phyloP scores from a whole-genome alignment of 805 yeast species.

The Cyberlindnera suaveolens region DNA sequence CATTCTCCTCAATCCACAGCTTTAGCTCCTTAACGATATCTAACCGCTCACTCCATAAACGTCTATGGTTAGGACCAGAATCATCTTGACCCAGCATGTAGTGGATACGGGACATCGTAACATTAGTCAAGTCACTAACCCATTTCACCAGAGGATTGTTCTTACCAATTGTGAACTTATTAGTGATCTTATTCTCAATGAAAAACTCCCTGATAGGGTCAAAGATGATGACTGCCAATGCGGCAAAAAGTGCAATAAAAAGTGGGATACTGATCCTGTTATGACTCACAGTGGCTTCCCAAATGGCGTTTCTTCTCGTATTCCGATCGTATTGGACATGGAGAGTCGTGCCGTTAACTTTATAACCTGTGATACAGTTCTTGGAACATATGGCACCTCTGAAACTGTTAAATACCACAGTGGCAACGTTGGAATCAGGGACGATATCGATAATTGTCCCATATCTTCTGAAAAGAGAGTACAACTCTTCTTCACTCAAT shows the following conservation, averaged over 20 bases:
- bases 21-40: constrained; percentile 63
- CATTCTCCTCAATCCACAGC: constrained; percentile 81
- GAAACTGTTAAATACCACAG: constrained; percentile 47
- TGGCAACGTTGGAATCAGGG: constrained; percentile 44
- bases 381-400: constrained; percentile 80
- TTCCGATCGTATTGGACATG: constrained; percentile 69
- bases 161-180: constrained; percentile 47
- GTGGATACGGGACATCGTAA: constrained; percentile 31
- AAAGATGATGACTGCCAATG: constrained; percentile 76
- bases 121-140: constrained; percentile 24
- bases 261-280: constrained; percentile 80
- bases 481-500: constrained; percentile 74
- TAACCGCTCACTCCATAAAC: constrained; percentile 66
- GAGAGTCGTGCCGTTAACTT: constrained; percentile 53
- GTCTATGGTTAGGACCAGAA: constrained; percentile 20
- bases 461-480: constrained; percentile 77
- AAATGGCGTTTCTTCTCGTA: constrained; percentile 44
- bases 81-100: constrained; percentile 27
- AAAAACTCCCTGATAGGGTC: constrained; percentile 88
- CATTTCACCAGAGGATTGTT: constrained; percentile 33
- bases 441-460: constrained; percentile 75
- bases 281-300: constrained; percentile 62
- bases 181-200: constrained; percentile 67
- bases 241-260: constrained; percentile 70
- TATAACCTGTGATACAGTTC: constrained; percentile 82